phyloP scores from a whole-genome alignment of 345 rosid genomes.

The Camelina laxa region DNA sequence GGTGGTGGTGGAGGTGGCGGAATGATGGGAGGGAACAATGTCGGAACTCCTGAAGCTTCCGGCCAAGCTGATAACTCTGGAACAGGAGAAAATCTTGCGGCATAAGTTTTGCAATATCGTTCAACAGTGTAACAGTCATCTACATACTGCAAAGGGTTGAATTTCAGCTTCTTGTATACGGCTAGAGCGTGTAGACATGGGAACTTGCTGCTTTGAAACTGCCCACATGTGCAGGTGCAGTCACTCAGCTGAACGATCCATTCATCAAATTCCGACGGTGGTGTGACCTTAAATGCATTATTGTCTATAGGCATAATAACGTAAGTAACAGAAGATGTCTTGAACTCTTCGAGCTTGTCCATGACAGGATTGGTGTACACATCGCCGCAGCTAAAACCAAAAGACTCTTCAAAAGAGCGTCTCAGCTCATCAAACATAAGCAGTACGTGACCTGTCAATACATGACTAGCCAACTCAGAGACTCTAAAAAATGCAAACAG shows the following conservation, averaged over 20 bases:
- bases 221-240: slow-evolving; percentile 9
- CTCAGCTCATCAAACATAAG: slow-evolving; percentile 22
- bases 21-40: slow-evolving; percentile 1
- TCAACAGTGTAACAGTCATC: neutral
- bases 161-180: neutral
- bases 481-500: too few relatives aligned
- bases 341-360: neutral
- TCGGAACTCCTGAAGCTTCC: neutral
- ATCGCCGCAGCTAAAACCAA: neutral
- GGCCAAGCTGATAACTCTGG: neutral
- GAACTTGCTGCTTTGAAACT: slow-evolving; percentile 6
- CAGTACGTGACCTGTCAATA: too few relatives aligned
- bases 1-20: too few relatives aligned
- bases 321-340: neutral
- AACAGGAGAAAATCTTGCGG: neutral
- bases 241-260: neutral
- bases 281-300: neutral
- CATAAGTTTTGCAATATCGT: neutral
- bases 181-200: slow-evolving; percentile 24
- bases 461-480: too few relatives aligned
- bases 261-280: neutral
- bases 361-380: neutral
- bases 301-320: neutral
- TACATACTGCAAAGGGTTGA: slow-evolving; percentile 25
- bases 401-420: neutral